phyloP scores from a whole-genome alignment of 192 early-diverging fungal genomes.

The Backusella australiensis region DNA sequence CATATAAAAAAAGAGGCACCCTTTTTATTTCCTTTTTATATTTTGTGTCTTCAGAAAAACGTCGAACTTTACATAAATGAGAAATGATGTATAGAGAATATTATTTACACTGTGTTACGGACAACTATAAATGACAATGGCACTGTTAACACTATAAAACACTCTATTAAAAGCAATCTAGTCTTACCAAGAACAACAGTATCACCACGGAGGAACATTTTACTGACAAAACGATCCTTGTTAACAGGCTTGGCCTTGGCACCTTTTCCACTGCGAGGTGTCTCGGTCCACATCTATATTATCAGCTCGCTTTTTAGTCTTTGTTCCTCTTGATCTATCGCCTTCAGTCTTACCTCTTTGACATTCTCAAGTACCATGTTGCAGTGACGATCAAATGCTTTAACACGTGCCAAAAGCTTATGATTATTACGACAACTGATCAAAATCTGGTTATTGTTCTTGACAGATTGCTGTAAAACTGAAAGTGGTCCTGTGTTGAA shows the following conservation, averaged over 20 bases:
- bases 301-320: background rate
- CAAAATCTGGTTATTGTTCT: conserved; percentile 95
- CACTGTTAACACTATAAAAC: background rate
- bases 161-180: background rate
- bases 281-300: conserved; percentile 92
- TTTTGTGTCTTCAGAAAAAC: background rate
- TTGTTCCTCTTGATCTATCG: background rate
- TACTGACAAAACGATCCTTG: conserved; percentile 98
- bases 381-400: conserved; percentile 99
- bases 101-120: conserved; percentile 43
- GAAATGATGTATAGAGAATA: conserved; percentile 1
- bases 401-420: conserved; percentile 95
- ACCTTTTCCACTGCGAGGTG: conserved; percentile 88
- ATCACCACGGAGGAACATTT: conserved; percentile 98
- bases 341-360: conserved; percentile 68
- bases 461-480: conserved; percentile 88
- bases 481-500: conserved; percentile 98
- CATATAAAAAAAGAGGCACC: background rate
- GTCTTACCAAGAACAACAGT: conserved; percentile 82
- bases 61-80: background rate
- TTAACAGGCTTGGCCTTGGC: conserved; percentile 96
- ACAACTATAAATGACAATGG: conserved; percentile 26
- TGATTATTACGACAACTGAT: conserved; percentile 97
- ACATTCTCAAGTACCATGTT: conserved; percentile 99
- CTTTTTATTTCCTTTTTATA: background rate